Evolutionary conservation across 306 rosid genomes (phyloP).

Genomic region (Vicia faba): DNA sequence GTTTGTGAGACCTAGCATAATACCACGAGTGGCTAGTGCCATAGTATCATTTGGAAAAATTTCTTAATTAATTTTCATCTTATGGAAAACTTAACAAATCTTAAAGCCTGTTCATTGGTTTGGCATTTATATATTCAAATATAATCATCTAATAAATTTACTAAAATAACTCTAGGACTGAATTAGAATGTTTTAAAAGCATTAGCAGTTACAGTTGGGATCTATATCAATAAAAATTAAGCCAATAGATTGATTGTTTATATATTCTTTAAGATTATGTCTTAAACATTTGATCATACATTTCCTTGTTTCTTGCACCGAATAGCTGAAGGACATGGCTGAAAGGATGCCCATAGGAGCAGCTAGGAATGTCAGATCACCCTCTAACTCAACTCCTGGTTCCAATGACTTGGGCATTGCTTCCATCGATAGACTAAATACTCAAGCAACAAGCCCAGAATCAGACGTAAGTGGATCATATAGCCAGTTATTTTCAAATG

Average conservation of each 20-base stretch:
- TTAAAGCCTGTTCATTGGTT: neutral
- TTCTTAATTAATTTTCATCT: neutral
- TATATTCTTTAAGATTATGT: slow-evolving; percentile 17
- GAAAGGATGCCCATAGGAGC: slow-evolving; percentile 94
- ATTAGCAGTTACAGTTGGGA: neutral
- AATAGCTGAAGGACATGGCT: slow-evolving; percentile 96
- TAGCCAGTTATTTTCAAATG: slow-evolving; percentile 66
- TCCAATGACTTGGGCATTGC: slow-evolving; percentile 57
- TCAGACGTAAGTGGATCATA: slow-evolving; percentile 66
- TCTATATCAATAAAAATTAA: slow-evolving; percentile 2
- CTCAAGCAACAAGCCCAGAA: slow-evolving; percentile 61
- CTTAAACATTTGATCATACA: slow-evolving; percentile 16
- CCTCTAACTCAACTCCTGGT: slow-evolving; percentile 60
- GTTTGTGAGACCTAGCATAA: neutral
- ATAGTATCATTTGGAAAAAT: neutral
- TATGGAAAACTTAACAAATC: neutral
- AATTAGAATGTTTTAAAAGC: neutral
- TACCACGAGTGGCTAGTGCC: neutral
- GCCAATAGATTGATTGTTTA: neutral
- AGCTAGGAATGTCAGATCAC: slow-evolving; percentile 70
- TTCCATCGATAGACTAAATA: slow-evolving; percentile 55
- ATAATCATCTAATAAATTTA: slow-evolving; percentile 6
- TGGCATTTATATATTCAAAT: neutral
- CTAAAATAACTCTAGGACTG: neutral
- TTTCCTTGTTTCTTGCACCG: slow-evolving; percentile 32